Evolutionary conservation across 352 stramenopile genomes (phyloP), one percentile per base, ranked within the genome.

Genomic region (Saprolegnia parasitica): DNA sequence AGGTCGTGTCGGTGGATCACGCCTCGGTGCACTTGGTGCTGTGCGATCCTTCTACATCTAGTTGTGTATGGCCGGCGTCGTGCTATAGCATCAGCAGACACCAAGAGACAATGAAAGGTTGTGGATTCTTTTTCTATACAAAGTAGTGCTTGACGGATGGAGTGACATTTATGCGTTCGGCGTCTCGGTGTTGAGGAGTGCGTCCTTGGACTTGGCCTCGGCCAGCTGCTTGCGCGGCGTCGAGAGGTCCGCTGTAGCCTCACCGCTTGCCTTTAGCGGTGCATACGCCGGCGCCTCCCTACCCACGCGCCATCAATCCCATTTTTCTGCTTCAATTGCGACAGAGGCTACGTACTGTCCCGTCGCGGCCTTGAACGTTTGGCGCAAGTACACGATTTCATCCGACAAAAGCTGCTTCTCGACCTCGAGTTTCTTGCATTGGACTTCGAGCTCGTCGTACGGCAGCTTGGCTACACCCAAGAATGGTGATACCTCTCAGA

Each of bases 371-470:
- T 78, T 78, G 46, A 85, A 93, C n/a, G 80, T 76, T 55, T 83
- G 57, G 29, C 74, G 78, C 9, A 91, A 52, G 65, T 78, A 88
- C 47, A 73, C 68, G 13, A 91, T 24, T 62, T 62, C 55, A 8
- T 45, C 26, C 9, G 23, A 13, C 4, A 62, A 56, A 49, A 89
- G 79, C 4, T 77, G 72, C 10, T 78, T 78, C 2, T 72, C 58
- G 21, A 37, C 76, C 11, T 74, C 71, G 1, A 93, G 73, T n/a
- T 65, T 74, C 21, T 77, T 75, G 57, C 82, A 77, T 61, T 88
- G 85, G 0, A 74, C 65, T 49, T 90, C 74, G 26, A 94, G 65
- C 15, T 91, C 80, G 83, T 70, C 29, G 32, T 62, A 70, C 47
- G 52, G 63, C 42, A 62, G n/a, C 18, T 60, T 58, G 26, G 54